These are phyloP conservation scores for Phytopythium helicoides DNA, from an alignment of 352 stramenopile species.

Conservation along the genomic window DNA sequence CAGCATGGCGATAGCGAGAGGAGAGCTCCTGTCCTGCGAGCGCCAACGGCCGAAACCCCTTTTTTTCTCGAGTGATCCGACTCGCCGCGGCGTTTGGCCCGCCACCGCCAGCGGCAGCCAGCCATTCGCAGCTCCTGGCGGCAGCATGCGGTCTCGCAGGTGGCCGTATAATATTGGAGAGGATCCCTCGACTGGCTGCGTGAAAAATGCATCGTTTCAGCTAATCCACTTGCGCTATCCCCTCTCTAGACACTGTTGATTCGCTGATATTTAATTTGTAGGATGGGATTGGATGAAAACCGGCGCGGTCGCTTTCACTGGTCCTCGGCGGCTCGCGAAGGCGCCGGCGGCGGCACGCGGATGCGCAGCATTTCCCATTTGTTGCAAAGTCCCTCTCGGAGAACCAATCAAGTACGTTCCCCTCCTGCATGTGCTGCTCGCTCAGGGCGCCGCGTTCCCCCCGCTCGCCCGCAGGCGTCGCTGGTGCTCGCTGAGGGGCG, in stretches of 20 bases:
- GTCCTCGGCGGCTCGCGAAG: slow-evolving; percentile 19
- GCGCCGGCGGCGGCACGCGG: background rate
- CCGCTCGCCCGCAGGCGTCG: slow-evolving; percentile 2
- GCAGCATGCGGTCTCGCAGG: background rate
- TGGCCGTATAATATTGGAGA: too few relatives aligned
- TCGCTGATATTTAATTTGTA: background rate
- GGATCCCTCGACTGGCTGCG: slow-evolving; percentile 30
- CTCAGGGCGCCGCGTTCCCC: background rate
- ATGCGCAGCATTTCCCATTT: slow-evolving; percentile 35
- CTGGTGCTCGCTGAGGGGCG: slow-evolving; percentile 4
- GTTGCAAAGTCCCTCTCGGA: slow-evolving; percentile 84
- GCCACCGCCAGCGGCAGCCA: slow-evolving; percentile 11
- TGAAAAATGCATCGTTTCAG: too few relatives aligned
- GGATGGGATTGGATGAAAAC: slow-evolving; percentile 14
- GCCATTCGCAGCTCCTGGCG: background rate
- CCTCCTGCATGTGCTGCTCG: slow-evolving; percentile 12
- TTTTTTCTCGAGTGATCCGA: slow-evolving; percentile 31
- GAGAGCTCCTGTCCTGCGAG: slow-evolving; percentile 5
- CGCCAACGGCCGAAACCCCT: background rate
- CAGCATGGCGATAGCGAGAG: slow-evolving; percentile 82
- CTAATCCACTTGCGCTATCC: slow-evolving; percentile 9
- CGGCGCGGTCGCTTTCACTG: slow-evolving; percentile 34
- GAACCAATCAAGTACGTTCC: slow-evolving; percentile 70
- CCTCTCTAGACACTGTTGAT: background rate
- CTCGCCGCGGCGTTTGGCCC: slow-evolving; percentile 2